phyloP scores from a whole-genome alignment of 345 rosid species.

The Luvunga scandens region DNA sequence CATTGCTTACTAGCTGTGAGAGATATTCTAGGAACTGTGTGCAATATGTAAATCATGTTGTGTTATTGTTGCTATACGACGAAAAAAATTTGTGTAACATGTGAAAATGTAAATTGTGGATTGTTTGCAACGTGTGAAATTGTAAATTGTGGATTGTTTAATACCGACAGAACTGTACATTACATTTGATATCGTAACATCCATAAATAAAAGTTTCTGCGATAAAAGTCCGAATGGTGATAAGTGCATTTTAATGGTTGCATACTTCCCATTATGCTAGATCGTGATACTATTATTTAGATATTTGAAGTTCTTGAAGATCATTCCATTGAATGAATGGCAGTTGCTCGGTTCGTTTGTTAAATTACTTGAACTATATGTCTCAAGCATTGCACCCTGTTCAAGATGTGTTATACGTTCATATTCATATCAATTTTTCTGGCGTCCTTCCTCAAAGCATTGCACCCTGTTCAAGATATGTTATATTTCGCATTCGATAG shows the following conservation, averaged over 20 bases:
- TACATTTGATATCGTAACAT: neutral
- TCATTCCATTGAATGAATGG: neutral
- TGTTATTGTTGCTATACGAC: too few relatives aligned
- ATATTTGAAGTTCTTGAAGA: neutral
- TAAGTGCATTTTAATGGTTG: neutral
- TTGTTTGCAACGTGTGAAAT: neutral
- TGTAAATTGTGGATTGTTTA: neutral
- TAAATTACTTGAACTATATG: too few relatives aligned
- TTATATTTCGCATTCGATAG: neutral
- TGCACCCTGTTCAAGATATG: neutral
- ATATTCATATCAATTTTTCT: too few relatives aligned
- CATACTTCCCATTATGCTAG: neutral
- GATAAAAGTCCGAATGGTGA: neutral
- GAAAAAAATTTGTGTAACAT: neutral
- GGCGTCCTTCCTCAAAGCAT: too few relatives aligned
- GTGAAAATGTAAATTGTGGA: neutral
- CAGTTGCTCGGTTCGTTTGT: neutral
- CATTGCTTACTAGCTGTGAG: constrained; percentile 31
- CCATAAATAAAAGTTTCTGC: neutral
- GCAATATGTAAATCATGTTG: neutral
- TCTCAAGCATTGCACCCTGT: too few relatives aligned
- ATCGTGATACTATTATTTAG: neutral
- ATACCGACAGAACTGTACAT: neutral
- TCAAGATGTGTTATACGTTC: too few relatives aligned
- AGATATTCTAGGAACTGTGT: neutral